These are phyloP conservation scores for Nymphaea colorata DNA, from an alignment of 164 flowering plant species.

Conservation along the genomic window DNA sequence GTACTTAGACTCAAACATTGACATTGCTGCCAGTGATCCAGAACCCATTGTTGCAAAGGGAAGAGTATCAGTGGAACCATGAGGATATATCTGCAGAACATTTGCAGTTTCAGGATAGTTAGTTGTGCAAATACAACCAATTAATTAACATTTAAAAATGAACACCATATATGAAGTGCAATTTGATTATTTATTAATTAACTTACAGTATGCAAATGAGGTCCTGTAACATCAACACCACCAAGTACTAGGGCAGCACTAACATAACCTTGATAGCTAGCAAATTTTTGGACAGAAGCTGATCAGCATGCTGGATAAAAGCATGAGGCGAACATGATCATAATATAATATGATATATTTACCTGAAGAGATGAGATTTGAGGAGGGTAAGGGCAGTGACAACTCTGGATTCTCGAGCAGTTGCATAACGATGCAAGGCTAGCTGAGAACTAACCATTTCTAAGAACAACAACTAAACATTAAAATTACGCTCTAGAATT, in stretches of 20 bases:
- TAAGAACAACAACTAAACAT: constrained; percentile 10
- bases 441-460: constrained; percentile 98
- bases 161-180: background rate
- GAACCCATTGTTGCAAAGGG: constrained; percentile 99
- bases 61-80: constrained; percentile 92
- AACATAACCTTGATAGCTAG: constrained; percentile 88
- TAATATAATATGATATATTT: background rate
- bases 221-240: constrained; percentile 96
- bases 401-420: constrained; percentile 88
- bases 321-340: background rate
- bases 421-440: constrained; percentile 77
- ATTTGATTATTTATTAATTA: background rate
- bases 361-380: constrained; percentile 89
- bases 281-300: constrained; percentile 1
- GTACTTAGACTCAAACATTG: constrained; percentile 80
- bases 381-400: constrained; percentile 79
- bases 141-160: background rate
- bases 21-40: constrained; percentile 97
- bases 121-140: background rate
- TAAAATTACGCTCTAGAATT: background rate
- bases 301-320: background rate
- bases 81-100: constrained; percentile 82
- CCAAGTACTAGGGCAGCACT: constrained; percentile 96
- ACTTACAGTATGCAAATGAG: constrained; percentile 93
- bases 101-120: background rate